phyloP scores from a whole-genome alignment of 2,329 filamentous ascomycete genomes.

The Lithohypha guttulata region DNA sequence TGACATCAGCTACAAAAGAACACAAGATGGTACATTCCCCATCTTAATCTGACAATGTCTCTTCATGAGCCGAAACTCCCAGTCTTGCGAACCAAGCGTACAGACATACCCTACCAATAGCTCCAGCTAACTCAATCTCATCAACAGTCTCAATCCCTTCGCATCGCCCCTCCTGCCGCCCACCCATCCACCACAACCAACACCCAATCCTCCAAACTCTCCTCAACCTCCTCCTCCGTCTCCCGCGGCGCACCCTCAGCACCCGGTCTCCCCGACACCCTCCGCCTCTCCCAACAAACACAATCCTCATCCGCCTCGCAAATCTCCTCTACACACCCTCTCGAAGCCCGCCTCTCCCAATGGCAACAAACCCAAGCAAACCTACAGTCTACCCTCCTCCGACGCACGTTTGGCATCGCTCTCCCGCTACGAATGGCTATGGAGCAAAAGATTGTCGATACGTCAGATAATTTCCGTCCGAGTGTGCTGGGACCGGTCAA shows the following conservation, averaged over 20 bases:
- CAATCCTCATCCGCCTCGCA: slow-evolving; percentile 30
- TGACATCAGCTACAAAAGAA: too few species aligned
- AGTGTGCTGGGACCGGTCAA: slow-evolving; percentile 47
- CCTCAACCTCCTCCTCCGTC: slow-evolving; percentile 22
- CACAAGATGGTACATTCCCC: too few species aligned
- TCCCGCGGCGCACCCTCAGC: slow-evolving; percentile 73
- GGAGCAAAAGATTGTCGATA: slow-evolving; percentile 81
- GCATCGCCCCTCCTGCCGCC: slow-evolving; percentile 64
- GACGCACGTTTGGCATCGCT: slow-evolving; percentile 78
- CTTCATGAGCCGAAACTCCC: too few species aligned
- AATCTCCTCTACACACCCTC: slow-evolving; percentile 63
- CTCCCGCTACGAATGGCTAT: slow-evolving; percentile 88
- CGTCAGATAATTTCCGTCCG: slow-evolving; percentile 66
- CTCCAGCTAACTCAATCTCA: slow-evolving; percentile 11
- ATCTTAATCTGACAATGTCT: too few species aligned
- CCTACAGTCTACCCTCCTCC: slow-evolving; percentile 78
- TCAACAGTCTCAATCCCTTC: slow-evolving; percentile 57
- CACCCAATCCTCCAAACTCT: slow-evolving; percentile 42
- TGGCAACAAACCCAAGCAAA: slow-evolving; percentile 85
- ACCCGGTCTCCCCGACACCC: slow-evolving; percentile 84
- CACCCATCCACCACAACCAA: slow-evolving; percentile 59
- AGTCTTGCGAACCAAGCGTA: too few species aligned
- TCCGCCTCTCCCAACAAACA: slow-evolving; percentile 56
- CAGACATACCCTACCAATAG: too few species aligned
- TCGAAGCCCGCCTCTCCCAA: slow-evolving; percentile 76